Evolutionary conservation across 768 basidiomycete genomes (phyloP).

Genomic region (Psilocybe subaeruginosa): DNA sequence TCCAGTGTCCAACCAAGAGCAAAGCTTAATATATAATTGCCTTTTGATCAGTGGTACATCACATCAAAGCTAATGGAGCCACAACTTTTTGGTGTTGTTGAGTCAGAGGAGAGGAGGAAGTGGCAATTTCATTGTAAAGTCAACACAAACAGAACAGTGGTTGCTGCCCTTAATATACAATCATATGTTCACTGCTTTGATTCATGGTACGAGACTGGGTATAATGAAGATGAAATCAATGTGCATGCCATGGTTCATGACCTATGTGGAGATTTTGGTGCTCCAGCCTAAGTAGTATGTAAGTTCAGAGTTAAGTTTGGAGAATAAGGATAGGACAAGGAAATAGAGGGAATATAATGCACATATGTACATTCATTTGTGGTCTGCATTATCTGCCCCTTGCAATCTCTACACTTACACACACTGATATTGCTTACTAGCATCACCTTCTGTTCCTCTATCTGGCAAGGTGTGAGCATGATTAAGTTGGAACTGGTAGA

Average conservation of each 20-base stretch:
- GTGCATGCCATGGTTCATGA: slow-evolving; percentile 92
- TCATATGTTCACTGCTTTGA: slow-evolving; percentile 83
- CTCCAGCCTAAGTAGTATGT: slow-evolving; percentile 78
- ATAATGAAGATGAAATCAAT: slow-evolving; percentile 93
- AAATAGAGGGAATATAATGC: slow-evolving; percentile 29
- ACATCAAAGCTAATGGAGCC: too few species aligned
- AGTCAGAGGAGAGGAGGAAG: too few species aligned
- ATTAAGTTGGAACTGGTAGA: slow-evolving; percentile 56
- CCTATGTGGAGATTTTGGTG: slow-evolving; percentile 87
- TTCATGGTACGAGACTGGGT: slow-evolving; percentile 86
- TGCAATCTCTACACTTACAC: slow-evolving; percentile 81
- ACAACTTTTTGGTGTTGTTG: too few species aligned
- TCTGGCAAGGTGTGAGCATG: slow-evolving; percentile 24
- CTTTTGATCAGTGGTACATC: too few species aligned
- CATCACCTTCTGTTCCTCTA: slow-evolving; percentile 86
- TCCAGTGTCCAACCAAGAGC: too few species aligned
- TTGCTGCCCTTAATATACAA: slow-evolving; percentile 90
- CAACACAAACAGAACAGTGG: slow-evolving; percentile 96
- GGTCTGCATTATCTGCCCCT: slow-evolving; percentile 73
- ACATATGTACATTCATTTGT: slow-evolving; percentile 97
- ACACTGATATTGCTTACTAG: slow-evolving; percentile 91
- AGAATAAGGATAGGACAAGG: neutral
- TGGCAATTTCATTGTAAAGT: slow-evolving; percentile 72
- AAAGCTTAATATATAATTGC: too few species aligned
- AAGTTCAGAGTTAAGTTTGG: neutral